phyloP scores from a whole-genome alignment of 176 grass and related monocot genomes.

The Chloris gayana region DNA sequence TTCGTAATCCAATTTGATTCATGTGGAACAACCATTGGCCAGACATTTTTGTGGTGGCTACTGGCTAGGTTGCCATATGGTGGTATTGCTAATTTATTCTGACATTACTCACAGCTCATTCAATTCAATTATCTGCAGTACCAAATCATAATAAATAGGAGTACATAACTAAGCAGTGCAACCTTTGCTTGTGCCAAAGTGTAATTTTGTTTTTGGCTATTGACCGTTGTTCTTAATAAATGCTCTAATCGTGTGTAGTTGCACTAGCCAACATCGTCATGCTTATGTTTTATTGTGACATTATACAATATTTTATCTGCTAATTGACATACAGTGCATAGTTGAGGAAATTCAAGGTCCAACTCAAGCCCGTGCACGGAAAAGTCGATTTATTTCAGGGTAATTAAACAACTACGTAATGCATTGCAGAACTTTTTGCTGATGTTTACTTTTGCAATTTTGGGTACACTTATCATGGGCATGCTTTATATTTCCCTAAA shows the following conservation, averaged over 20 bases:
- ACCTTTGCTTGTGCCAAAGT: neutral
- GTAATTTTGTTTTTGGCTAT: no score
- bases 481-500: neutral
- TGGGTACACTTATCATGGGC: constrained; percentile 1
- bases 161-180: neutral
- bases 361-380: constrained; percentile 80
- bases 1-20: constrained; percentile 17
- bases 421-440: constrained; percentile 7
- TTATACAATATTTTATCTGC: constrained; percentile 24
- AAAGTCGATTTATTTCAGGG: constrained; percentile 99
- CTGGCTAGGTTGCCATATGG: neutral
- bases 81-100: constrained; percentile 9
- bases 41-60: neutral
- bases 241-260: constrained; percentile 9
- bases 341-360: constrained; percentile 97
- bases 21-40: neutral
- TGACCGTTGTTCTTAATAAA: neutral
- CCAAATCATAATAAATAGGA: neutral
- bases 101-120: neutral
- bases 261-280: constrained; percentile 1
- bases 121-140: constrained; percentile 30
- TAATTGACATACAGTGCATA: constrained; percentile 76
- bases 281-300: neutral
- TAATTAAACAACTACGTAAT: constrained; percentile 54
- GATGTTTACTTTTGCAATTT: constrained; percentile 19